Percentiles rank a stretch among this genome's conserved stretches.
Evolutionary conservation across 176 grass and related monocot species (phyloP).

Genomic region (Microstegium vimineum): DNA sequence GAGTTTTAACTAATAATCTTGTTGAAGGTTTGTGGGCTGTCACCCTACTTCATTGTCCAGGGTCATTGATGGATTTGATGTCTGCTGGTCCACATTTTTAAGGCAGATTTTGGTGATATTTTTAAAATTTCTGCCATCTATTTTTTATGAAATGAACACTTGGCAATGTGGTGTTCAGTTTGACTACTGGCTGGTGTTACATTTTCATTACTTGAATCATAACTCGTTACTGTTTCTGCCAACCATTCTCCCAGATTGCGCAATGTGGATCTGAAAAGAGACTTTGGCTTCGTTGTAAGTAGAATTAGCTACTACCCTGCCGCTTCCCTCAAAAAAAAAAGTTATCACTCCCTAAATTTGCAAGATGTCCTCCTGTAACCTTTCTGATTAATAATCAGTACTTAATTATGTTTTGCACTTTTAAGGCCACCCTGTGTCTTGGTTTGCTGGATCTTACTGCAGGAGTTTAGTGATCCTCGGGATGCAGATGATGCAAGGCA

Average conservation of each 20-base stretch:
- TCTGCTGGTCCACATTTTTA: slow-evolving; percentile 15
- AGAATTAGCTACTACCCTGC: not conserved
- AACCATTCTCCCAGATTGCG: slow-evolving; percentile 54
- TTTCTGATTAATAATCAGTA: not conserved
- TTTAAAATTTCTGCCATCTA: slow-evolving; percentile 5
- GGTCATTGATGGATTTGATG: slow-evolving; percentile 29
- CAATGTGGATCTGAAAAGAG: slow-evolving; percentile 83
- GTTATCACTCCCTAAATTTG: not conserved
- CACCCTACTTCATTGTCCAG: slow-evolving; percentile 29
- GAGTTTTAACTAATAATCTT: slow-evolving; percentile 74
- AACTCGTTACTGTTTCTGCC: slow-evolving; percentile 45
- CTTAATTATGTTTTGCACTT: slow-evolving; percentile 16
- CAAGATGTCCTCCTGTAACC: not conserved
- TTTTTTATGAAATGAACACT: not conserved
- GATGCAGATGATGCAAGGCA: slow-evolving; percentile 92
- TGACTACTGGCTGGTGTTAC: slow-evolving; percentile 9
- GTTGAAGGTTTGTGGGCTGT: slow-evolving; percentile 77
- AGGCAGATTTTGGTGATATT: slow-evolving; percentile 17
- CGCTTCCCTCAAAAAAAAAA: not conserved
- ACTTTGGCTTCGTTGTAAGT: slow-evolving; percentile 90
- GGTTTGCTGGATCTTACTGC: slow-evolving; percentile 10
- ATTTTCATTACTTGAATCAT: slow-evolving; percentile 24
- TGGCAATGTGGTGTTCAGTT: slow-evolving; percentile 19
- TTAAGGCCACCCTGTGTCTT: slow-evolving; percentile 15
- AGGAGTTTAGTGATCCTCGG: slow-evolving; percentile 80